Evolutionary conservation across 1,284 basidiomycete genomes (phyloP), one percentile per base, ranked within the genome.

Genomic region (Lignosus rhinocerotis): DNA sequence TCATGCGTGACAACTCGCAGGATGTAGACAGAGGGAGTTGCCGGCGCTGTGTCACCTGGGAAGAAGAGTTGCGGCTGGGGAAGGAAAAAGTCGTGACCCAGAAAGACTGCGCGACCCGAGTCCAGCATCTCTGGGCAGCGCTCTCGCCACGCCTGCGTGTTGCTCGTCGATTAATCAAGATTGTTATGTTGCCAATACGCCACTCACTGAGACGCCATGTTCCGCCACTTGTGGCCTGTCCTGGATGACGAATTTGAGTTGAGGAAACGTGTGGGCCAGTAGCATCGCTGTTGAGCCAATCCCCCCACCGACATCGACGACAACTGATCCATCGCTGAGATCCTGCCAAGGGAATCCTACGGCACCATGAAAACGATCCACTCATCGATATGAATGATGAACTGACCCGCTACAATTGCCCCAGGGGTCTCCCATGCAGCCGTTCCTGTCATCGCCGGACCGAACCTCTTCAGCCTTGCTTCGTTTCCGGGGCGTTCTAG

Each of bases 221-320:
- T 80, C 78, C 19, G 82, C 83, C 0, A 90, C 87, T 3, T 83
- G 80, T 14, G 79, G 76, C 33, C 85, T 77, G 68, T 90, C 89
- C 66, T 91, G 89, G n/a, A 92, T 77, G 19, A 90, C 72, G 65
- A 90, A 89, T 52, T 75, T 76, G 41, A 88, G 66, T 5, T 76
- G 76, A 2, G 76, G 69, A 56, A 85, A 85, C 2, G 81, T 78
- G 44, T 80, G 79, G 17, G 84, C 86, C 19, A 92, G 80, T 43
- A 83, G 62, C 81, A 91, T 84, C 19, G 79, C 83, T 0, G 86
- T 85, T n/a, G 84, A 85, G 9, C 89, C 90, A 44, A 89, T 87
- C 0, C 89, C 88, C 7, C 88, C 88, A 0, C 89, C 89, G 1
- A 92, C 88, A 63, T 92, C 89, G 3, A 92, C 85, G 8, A 82